Conservation (phyloP, 2,329 filamentous ascomycete species). For the Sporothrix sp. region DNA sequence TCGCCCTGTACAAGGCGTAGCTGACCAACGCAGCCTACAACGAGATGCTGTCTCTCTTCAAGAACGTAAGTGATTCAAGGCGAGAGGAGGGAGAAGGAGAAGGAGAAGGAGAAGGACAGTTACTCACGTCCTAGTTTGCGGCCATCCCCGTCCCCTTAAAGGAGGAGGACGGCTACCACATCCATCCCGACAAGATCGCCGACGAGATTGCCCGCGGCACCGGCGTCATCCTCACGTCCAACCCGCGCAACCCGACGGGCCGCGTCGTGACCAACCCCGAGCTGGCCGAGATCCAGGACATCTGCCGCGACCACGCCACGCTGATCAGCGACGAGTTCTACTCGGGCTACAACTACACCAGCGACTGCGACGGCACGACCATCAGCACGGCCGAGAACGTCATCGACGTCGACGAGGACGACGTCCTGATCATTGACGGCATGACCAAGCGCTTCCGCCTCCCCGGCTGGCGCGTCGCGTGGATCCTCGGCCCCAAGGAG, state of each 20-base stretch:
- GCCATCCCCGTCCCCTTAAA: slow-evolving; percentile 78
- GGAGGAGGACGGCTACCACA: slow-evolving; percentile 81
- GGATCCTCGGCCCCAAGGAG: slow-evolving; percentile 92
- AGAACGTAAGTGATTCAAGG: slow-evolving; percentile 49
- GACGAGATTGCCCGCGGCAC: slow-evolving; percentile 82
- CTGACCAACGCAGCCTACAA: slow-evolving; percentile 75
- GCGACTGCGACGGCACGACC: slow-evolving; percentile 78
- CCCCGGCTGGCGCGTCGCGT: slow-evolving; percentile 92
- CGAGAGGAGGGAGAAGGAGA: too few species aligned
- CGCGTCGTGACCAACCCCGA: slow-evolving; percentile 78
- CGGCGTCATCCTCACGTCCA: slow-evolving; percentile 85
- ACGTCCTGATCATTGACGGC: slow-evolving; percentile 90
- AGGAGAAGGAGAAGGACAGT: too few species aligned
- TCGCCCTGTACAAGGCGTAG: neutral
- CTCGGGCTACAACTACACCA: slow-evolving; percentile 91
- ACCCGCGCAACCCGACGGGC: slow-evolving; percentile 90
- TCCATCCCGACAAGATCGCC: slow-evolving; percentile 85
- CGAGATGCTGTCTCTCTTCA: slow-evolving; percentile 92
- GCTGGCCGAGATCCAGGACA: slow-evolving; percentile 81
- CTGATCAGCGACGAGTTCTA: slow-evolving; percentile 97
- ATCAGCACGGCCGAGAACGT: slow-evolving; percentile 86
- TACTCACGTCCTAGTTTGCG: slow-evolving; percentile 50
- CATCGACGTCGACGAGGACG: slow-evolving; percentile 77
- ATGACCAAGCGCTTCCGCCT: slow-evolving; percentile 95
- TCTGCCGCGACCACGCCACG: slow-evolving; percentile 82